Percentiles rank a stretch among this genome's conserved stretches.
These are phyloP conservation scores for Lactarius hatsudake DNA, from an alignment of 768 basidiomycete species.

Conservation along the genomic window DNA sequence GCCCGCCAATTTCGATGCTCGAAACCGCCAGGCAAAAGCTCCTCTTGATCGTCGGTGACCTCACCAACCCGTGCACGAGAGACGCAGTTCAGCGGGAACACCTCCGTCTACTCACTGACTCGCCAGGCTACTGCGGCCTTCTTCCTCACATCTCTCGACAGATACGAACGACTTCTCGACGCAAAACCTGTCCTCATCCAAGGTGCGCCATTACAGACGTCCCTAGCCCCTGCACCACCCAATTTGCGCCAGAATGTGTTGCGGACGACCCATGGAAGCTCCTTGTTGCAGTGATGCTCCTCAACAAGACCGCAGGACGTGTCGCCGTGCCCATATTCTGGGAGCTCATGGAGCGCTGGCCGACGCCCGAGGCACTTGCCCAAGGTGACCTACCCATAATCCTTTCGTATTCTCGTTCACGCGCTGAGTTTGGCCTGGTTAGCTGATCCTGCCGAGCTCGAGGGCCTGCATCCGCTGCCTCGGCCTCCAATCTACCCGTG, in stretches of 20 bases:
- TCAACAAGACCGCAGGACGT: constrained; percentile 68
- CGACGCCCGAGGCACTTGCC: constrained; percentile 52
- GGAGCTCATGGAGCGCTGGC: constrained; percentile 54
- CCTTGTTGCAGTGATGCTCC: constrained; percentile 60
- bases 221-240: neutral
- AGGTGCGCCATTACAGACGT: constrained; percentile 23
- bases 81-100: constrained; percentile 12
- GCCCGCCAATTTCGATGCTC: constrained; percentile 10
- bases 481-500: constrained; percentile 58
- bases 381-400: constrained; percentile 42
- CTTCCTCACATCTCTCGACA: constrained; percentile 20
- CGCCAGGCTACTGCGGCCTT: constrained; percentile 25
- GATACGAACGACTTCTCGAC: constrained; percentile 17
- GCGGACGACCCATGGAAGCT: constrained; percentile 65
- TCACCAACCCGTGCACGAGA: neutral
- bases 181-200: constrained; percentile 34
- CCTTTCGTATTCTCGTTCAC: neutral
- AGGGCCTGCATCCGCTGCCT: constrained; percentile 47
- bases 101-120: constrained; percentile 16
- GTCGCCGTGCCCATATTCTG: constrained; percentile 65
- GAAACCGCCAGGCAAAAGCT: constrained; percentile 1
- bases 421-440: neutral
- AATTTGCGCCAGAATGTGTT: constrained; percentile 44
- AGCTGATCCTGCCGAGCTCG: constrained; percentile 48
- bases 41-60: neutral